phyloP scores from a whole-genome alignment of 2,329 filamentous ascomycete genomes.

The Colletotrichum tamarilloi region DNA sequence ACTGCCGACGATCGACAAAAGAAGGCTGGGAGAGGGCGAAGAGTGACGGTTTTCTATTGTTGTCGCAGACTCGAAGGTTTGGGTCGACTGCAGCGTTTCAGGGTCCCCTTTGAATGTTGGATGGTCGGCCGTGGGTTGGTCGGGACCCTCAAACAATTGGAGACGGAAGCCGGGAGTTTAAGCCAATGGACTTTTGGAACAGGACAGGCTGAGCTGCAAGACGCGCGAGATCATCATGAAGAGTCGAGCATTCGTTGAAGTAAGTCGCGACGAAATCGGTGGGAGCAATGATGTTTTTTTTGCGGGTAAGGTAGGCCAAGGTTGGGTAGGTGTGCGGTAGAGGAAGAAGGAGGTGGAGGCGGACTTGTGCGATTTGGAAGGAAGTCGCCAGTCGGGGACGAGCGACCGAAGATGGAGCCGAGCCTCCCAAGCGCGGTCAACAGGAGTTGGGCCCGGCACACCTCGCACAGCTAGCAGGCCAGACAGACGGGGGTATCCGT shows the following conservation, averaged over 20 bases:
- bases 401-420: conserved; percentile 15
- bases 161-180: conserved; percentile 31
- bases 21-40: background rate
- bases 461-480: conserved; percentile 21
- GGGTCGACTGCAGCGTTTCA: conserved; percentile 33
- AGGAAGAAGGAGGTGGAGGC: conserved; percentile 5
- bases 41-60: conserved; percentile 2
- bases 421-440: background rate
- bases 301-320: background rate
- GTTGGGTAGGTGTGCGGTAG: background rate
- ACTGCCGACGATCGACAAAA: conserved; percentile 11
- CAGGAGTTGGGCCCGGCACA: conserved; percentile 23
- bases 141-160: conserved; percentile 28
- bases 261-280: conserved; percentile 11
- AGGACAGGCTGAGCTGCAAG: conserved; percentile 30
- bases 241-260: conserved; percentile 28
- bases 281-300: background rate
- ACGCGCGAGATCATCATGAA: conserved; percentile 34
- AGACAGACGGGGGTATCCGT: conserved; percentile 5
- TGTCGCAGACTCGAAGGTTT: conserved; percentile 16
- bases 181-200: conserved; percentile 34
- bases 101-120: conserved; percentile 26
- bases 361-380: background rate
- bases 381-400: conserved; percentile 11
- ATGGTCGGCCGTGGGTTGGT: conserved; percentile 28